Conservation (phyloP, 2,329 filamentous ascomycete genomes). For the Chaetomium olivaceum region DNA sequence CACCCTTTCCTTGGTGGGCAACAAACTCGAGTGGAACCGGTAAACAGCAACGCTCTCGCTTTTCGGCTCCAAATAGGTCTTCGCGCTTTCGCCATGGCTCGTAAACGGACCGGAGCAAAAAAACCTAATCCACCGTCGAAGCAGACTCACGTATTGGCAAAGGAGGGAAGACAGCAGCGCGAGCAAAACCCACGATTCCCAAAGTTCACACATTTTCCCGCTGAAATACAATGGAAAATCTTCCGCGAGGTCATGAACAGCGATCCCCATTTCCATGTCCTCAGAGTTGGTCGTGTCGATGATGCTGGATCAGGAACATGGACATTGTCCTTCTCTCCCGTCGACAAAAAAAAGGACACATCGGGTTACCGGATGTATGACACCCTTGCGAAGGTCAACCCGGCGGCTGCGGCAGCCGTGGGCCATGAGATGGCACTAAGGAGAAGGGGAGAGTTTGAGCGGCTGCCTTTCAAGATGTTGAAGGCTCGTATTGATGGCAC, state of each 20-base stretch:
- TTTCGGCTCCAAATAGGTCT: background rate
- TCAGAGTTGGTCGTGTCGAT: conserved; percentile 1
- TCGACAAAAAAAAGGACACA: background rate
- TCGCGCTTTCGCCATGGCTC: background rate
- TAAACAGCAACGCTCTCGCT: background rate
- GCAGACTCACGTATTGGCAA: too few species aligned
- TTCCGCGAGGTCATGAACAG: conserved; percentile 24
- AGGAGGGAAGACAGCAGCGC: background rate
- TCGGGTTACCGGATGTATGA: conserved; percentile 17
- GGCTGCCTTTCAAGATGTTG: conserved; percentile 1
- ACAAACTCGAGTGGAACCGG: background rate
- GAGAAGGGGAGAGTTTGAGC: background rate
- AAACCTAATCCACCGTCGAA: background rate
- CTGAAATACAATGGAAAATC: conserved; percentile 30
- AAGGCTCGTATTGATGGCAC: conserved; percentile 13
- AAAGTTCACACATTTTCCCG: conserved; percentile 17
- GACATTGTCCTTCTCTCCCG: background rate
- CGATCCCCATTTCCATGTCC: conserved; percentile 29
- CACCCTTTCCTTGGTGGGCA: background rate
- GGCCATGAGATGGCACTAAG: background rate
- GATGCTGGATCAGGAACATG: background rate
- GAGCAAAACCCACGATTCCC: background rate
- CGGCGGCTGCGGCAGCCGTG: background rate
- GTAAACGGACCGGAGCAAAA: background rate
- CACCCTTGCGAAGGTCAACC: background rate